phyloP scores from a whole-genome alignment of 2,329 filamentous ascomycete species.

The Neofusicoccum ribis region DNA sequence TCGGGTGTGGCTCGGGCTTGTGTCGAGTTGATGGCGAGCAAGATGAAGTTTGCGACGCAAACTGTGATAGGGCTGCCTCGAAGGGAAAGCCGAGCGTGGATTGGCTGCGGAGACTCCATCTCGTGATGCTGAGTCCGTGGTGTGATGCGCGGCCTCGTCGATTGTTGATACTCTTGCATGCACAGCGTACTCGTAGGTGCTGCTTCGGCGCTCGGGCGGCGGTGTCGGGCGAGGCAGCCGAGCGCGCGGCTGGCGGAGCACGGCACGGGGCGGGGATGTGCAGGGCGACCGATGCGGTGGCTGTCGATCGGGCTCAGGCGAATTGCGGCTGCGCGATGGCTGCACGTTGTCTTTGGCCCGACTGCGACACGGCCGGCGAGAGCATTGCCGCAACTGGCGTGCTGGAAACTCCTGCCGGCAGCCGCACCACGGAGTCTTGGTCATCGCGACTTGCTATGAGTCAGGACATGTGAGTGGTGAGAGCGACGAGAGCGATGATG shows the following conservation, averaged over 20 bases:
- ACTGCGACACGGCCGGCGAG: too few species aligned
- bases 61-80: neutral
- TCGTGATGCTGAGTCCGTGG: neutral
- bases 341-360: neutral
- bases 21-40: neutral
- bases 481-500: neutral
- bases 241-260: slow-evolving; percentile 1
- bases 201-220: neutral
- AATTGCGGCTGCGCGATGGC: neutral
- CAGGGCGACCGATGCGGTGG: neutral
- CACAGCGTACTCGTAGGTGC: neutral
- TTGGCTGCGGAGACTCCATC: neutral
- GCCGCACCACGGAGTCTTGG: neutral
- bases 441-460: neutral
- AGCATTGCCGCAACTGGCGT: neutral
- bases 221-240: neutral
- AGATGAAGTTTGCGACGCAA: neutral
- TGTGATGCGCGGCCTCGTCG: neutral
- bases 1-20: neutral
- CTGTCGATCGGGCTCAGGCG: neutral
- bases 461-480: neutral
- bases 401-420: slow-evolving; percentile 2
- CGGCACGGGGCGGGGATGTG: slow-evolving; percentile 10
- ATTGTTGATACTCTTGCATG: neutral
- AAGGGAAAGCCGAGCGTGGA: neutral